Evolutionary conservation across 805 yeast species (phyloP), one percentile per base, ranked within the genome.

Genomic region (Saccharomycopsis selenospora): DNA sequence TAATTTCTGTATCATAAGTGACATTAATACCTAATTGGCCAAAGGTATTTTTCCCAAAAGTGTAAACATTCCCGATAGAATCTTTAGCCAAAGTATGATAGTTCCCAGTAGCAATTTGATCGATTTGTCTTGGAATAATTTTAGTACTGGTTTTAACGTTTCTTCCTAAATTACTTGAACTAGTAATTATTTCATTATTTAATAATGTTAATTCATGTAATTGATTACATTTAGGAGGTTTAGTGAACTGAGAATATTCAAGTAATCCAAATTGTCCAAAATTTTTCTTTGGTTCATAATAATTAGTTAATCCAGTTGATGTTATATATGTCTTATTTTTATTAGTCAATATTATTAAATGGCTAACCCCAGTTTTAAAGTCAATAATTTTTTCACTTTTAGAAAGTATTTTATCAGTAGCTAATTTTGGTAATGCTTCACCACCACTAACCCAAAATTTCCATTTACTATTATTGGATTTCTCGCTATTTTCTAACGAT

Each of bases 211-310:
- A 71, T 48, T 80, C 87, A 54, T 72, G 71, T 10, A 80, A 61
- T 45, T 61, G 59, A 55, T 73, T 72, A 13, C 72, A 69, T 2
- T 56, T 54, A 4, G 89, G 85, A 0, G 77, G 72, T 3, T 63
- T 54, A 3, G 28, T 3, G 58, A 79, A 79, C 49, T 85, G 90
- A 1, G 95, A 78, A 54, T 70, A 76, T 11, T 68, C 64, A 1
- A 95, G 93, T 13, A 87, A 63, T 17, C 97, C 98, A 64, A 76
- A 86, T 66, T 93, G 97, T 3, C 98, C 98, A 56, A 59, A 61
- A 23, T 72, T 68, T 22, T 75, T 66, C 42, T 72, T 72, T 3
- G 69, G 64, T n/a, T 67, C 61, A 10, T 46, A 45, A 1, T 55
- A 41, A 3, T 49, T 55, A 11, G 59, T 55, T 2, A 64, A 52